Evolutionary conservation across 768 basidiomycete species (phyloP).

Genomic region (Xerocomus potaroensis): DNA sequence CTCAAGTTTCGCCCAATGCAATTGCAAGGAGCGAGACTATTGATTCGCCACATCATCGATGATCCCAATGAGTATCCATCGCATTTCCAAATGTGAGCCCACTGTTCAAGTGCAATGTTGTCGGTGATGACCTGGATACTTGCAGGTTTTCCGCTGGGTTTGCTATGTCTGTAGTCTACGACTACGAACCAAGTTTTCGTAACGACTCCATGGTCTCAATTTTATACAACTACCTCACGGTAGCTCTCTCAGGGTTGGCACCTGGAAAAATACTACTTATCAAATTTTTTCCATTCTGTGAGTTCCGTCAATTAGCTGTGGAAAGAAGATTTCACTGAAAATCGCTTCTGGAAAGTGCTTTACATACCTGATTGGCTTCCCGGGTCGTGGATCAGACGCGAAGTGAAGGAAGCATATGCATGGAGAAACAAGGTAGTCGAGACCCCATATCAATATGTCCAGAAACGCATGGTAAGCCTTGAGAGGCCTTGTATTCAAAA

Average conservation of each 20-base stretch:
- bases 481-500: background rate
- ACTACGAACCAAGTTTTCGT: conserved; percentile 9
- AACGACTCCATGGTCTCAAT: conserved; percentile 9
- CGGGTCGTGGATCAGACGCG: conserved; percentile 33
- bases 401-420: conserved; percentile 16
- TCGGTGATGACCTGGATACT: background rate
- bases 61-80: background rate
- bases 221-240: background rate
- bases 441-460: too few relatives aligned
- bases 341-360: conserved; percentile 1
- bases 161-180: conserved; percentile 13
- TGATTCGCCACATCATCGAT: background rate
- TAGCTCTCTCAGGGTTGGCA: background rate
- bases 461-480: conserved; percentile 27
- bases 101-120: background rate
- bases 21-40: background rate
- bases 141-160: conserved; percentile 33
- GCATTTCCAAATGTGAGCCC: conserved; percentile 4
- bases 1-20: too few relatives aligned
- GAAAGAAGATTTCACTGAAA: background rate
- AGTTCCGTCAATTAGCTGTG: background rate
- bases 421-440: conserved; percentile 5
- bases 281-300: conserved; percentile 12
- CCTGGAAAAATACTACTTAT: conserved; percentile 2
- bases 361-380: conserved; percentile 35